Base-by-base conservation (phyloP, 176 grass and related monocot genomes). In the Saccharum officinarum region DNA sequence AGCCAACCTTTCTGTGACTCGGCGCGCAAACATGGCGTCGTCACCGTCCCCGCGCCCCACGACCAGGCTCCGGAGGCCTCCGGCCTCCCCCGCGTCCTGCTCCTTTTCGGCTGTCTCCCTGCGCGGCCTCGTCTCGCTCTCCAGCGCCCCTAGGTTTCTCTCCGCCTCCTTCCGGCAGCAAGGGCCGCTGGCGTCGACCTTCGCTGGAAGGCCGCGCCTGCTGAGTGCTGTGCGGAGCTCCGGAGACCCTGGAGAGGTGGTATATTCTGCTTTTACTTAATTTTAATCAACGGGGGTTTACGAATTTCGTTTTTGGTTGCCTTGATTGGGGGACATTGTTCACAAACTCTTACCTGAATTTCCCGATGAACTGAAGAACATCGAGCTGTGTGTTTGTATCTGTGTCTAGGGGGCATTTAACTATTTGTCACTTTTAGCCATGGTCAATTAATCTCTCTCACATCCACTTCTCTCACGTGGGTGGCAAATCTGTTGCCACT, bases 241-340 rank as follows among this genome's bases (percentile, higher is more conserved):
- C 18, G 68, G 62, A 40, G 67, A 78, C 80, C 63, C 84, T 12
- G 75, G 16, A 17, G 62, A 87, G 47, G 89, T 83, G 72, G n/a
- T 36, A 31, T 68, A 3, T 79, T 39, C 10, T 33, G 60, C 25
- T 2, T 60, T 87, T 23, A 31, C 61, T 76, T 18, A 7, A 15
- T 83, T 83, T 34, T 83, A 55, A 45, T 69, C 39, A 47, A 3
- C 17, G 22, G 4, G 17, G 22, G 37, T 62, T 1, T 15, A 42
- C 55, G 9, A 3, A 2, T 86, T 50, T 78, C 3, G 10, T n/a
- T 36, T 89, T 76, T 2, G 23, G 64, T 63, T 78, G 9, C 8
- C n/a, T 73, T 31, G 17, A 72, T 74, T 79, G 26, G 44, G 46
- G 60, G 36, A 31, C 33, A 37, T 47, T 83, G 72, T 4, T 50